Base-by-base conservation (phyloP, 2,329 filamentous ascomycete genomes). In the Trichoderma cornu-damae region DNA sequence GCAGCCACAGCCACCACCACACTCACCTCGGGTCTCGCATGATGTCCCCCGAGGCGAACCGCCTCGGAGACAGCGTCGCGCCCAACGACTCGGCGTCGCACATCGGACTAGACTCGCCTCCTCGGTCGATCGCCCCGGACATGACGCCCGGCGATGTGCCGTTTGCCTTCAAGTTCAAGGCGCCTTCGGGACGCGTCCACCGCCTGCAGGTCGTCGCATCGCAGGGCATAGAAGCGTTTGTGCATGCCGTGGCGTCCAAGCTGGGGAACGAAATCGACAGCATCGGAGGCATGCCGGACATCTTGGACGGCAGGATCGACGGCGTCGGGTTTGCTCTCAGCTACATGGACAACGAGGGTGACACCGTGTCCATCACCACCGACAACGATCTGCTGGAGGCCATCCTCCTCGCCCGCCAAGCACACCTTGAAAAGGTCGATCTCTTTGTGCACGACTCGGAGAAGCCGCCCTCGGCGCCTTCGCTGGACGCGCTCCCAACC, bases 101-200 rank as follows among this genome's bases (percentile, higher is more conserved):
- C 67, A 84, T 89, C 60, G 94, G 93, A 53, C 80, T 84, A 35
- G 89, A 93, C 46, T 90, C 88, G 2, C 90, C 89, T 11, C 77
- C 85, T 18, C 86, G 83, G 55, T 91, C 88, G 18, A 63, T 84
- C 20, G 73, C 85, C 22, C 78, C 77, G 14, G 79, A 73, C 43
- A 79, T 86, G 16, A 75, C 79, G 5, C 77, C 82, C 1, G 82
- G 89, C 66, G 89, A 95, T 63, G 73, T 83, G 9, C 90, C 93
- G 0, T 99, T 97, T 74, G 85, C 93, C 2, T 99, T 99, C 85
- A 99, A 99, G 73, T 99, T 99, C 82, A 97, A 97, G 78, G 91
- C 94, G 2, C 94, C 94, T 1, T 92, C 90, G 65, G 94, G 93
- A 44, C 89, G 94, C 52, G 92, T 97, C 16, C 94, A 99, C 73